Evolutionary conservation across 495 filamentous ascomycete genomes (phyloP).

Genomic region (Lasiosphaeris hirsuta): DNA sequence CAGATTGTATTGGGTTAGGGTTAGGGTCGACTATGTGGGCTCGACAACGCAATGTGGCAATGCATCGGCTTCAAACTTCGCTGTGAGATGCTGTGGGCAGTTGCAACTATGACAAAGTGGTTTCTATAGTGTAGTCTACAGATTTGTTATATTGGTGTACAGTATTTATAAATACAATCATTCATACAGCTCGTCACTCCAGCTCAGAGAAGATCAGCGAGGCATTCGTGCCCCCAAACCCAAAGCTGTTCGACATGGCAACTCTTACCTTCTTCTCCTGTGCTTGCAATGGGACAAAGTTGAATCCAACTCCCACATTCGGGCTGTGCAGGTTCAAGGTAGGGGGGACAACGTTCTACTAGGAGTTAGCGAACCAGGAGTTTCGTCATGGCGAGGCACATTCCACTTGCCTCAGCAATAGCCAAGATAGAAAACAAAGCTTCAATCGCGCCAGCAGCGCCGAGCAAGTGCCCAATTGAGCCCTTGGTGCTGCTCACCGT

Average conservation of each 20-base stretch:
- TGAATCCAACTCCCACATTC: constrained; percentile 72
- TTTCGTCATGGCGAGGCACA: background rate
- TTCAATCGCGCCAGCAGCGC: constrained; percentile 86
- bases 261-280: constrained; percentile 71
- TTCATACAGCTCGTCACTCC: constrained; percentile 10
- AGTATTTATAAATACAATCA: background rate
- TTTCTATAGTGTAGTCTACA: too few species aligned
- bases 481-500: constrained; percentile 93
- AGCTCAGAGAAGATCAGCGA: constrained; percentile 73
- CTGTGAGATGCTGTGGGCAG: background rate
- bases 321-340: constrained; percentile 78
- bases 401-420: constrained; percentile 63
- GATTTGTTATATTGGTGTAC: background rate
- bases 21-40: background rate
- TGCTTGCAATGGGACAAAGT: constrained; percentile 71
- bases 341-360: constrained; percentile 74
- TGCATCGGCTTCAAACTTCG: background rate
- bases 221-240: constrained; percentile 96
- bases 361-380: constrained; percentile 22
- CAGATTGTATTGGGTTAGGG: constrained; percentile 25
- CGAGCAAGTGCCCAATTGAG: constrained; percentile 86
- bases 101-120: too few species aligned
- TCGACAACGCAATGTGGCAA: background rate
- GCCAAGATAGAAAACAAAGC: constrained; percentile 79
- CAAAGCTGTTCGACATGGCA: constrained; percentile 91